Evolutionary conservation across 768 basidiomycete species (phyloP), one percentile per base, ranked within the genome.

Genomic region (Tubosaeta sp.): DNA sequence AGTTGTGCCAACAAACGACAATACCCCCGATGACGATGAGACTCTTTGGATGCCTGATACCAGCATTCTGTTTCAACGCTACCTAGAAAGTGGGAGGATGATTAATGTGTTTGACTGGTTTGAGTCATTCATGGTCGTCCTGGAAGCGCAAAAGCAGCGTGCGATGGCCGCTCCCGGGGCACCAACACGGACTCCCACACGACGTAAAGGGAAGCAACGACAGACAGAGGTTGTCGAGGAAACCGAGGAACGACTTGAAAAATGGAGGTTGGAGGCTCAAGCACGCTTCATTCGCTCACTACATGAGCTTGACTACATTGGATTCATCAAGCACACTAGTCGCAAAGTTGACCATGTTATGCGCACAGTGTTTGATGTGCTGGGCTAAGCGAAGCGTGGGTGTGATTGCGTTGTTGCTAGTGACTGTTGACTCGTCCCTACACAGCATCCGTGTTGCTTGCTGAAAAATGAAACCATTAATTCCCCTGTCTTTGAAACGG

Each of bases 31-130:
- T 32, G 66, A 70, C 27, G 64, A 63, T 0, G 64, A 67, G 16
- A 51, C 67, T 2, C 59, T 83, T 6, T 78, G 74, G 73, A 74
- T 87, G 36, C 84, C 88, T 0, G 90, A 93, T 58, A 84, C 81
- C 2, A 84, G 80, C 58, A 86, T 92, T 51, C 71, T 92, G 13
- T 89, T 92, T 71, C 72, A 71, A 42, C 76, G 88, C 19, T 93
- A 90, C 68, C 73, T 84, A 38, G 84, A 90, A 59, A 86, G 86
- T 42, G 88, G 87, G 40, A 84, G 78, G 69, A 79, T 87, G 80
- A 81, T 93, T 67, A 93, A 93, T 61, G 77, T 90, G 2, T 91
- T 87, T 63, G 91, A 94, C 66, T 92, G 90, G 91, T 91, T 83
- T 60, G 83, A 88, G 57, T 79, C 85, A 21, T 94, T 93, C 65